These are phyloP conservation scores for Chrysanthemum seticuspe DNA, from an alignment of 129 eudicot species.

Conservation along the genomic window DNA sequence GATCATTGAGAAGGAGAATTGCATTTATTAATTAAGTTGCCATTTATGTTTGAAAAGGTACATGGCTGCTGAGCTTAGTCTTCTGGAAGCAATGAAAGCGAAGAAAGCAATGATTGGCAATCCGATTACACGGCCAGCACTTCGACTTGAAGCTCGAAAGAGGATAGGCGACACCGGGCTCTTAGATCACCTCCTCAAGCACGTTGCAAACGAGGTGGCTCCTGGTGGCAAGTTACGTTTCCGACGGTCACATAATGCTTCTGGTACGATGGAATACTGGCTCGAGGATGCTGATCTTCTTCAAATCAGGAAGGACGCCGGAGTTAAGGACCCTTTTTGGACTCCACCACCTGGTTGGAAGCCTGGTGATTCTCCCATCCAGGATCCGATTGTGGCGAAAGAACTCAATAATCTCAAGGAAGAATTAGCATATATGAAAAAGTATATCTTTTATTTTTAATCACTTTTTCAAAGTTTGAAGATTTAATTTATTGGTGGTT, in stretches of 20 bases:
- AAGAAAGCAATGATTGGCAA: conserved; percentile 65
- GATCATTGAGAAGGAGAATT: background rate
- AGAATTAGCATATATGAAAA: conserved; percentile 44
- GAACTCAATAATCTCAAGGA: conserved; percentile 58
- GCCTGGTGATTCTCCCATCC: conserved; percentile 76
- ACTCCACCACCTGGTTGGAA: conserved; percentile 97
- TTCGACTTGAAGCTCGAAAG: conserved; percentile 88
- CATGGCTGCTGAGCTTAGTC: conserved; percentile 69
- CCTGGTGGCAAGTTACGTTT: conserved; percentile 84
- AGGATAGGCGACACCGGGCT: conserved; percentile 94
- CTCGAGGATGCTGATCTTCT: conserved; percentile 83
- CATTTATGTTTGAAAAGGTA: conserved; percentile 44
- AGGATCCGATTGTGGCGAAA: conserved; percentile 75
- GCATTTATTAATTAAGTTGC: background rate
- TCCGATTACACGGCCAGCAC: conserved; percentile 78
- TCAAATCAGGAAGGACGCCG: conserved; percentile 71
- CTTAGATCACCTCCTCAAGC: conserved; percentile 91
- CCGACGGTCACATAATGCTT: conserved; percentile 85
- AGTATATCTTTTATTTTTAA: conserved; percentile 24
- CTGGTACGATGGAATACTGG: conserved; percentile 98
- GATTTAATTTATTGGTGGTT: background rate
- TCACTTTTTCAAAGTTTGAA: background rate
- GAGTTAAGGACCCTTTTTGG: conserved; percentile 89
- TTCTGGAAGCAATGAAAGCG: conserved; percentile 77
- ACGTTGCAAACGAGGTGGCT: conserved; percentile 88